phyloP scores from a whole-genome alignment of 2,329 filamentous ascomycete species.

The Ceratocystis harringtonii region DNA sequence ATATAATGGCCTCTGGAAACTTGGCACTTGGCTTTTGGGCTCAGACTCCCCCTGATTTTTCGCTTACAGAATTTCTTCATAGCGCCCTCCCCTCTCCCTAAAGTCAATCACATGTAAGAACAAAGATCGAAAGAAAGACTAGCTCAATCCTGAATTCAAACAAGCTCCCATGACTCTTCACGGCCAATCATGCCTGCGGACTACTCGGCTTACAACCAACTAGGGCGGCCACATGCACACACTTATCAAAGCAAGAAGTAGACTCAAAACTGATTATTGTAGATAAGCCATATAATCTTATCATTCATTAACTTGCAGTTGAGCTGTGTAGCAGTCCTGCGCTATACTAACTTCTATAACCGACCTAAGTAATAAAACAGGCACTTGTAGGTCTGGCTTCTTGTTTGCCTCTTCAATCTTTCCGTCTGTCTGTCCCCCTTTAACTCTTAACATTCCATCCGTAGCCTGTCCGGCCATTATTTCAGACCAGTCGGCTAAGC shows the following conservation, averaged over 20 bases:
- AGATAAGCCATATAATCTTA: constrained; percentile 1
- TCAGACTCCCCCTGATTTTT: neutral
- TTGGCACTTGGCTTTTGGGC: neutral
- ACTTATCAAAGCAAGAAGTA: no score
- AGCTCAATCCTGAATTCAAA: no score
- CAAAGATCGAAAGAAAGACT: neutral
- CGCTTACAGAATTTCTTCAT: neutral
- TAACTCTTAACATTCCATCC: neutral
- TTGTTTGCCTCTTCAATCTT: neutral
- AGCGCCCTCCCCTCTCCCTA: neutral
- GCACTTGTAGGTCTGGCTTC: neutral
- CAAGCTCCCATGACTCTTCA: no score
- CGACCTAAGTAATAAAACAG: neutral
- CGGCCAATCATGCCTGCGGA: no score
- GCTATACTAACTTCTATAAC: neutral
- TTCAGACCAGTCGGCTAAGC: neutral
- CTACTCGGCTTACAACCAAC: no score
- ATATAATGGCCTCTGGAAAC: neutral
- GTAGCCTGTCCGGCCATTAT: neutral
- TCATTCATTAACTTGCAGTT: neutral
- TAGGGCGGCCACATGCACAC: no score
- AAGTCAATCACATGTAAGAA: neutral
- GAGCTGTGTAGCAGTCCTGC: neutral
- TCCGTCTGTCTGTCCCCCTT: neutral
- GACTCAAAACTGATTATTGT: neutral